Percentiles rank a stretch among this genome's conserved stretches.
phyloP scores from a whole-genome alignment of 2,329 filamentous ascomycete genomes.

The Colletotrichum sp. region DNA sequence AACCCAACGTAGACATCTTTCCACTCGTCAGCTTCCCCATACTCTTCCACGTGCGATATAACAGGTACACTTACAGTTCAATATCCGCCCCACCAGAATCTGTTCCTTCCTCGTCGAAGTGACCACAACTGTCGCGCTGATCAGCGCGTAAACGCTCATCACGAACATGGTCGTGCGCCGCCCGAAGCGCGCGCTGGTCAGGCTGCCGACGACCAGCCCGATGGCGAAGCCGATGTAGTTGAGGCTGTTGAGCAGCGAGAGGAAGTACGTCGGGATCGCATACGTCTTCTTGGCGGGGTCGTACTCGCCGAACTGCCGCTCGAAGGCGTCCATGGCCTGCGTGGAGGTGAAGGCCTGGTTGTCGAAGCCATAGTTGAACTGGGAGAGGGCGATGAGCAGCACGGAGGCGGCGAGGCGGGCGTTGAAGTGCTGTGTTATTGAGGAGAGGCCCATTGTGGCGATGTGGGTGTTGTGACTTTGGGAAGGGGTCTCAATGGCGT shows the following conservation, averaged over 20 bases:
- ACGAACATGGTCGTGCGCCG: constrained; percentile 38
- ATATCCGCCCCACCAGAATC: constrained; percentile 37
- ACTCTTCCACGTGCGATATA: too few relatives aligned
- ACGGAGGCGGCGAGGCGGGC: constrained; percentile 21
- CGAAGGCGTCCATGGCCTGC: constrained; percentile 42
- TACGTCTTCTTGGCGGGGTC: constrained; percentile 22
- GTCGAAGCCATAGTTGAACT: constrained; percentile 46
- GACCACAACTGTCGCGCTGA: constrained; percentile 35
- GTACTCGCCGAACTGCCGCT: constrained; percentile 35
- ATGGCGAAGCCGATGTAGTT: constrained; percentile 35
- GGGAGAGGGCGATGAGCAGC: constrained; percentile 35
- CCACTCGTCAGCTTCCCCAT: neutral
- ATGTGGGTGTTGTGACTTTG: neutral
- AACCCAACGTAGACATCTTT: constrained; percentile 40
- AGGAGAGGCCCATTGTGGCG: neutral
- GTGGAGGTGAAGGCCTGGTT: constrained; percentile 36
- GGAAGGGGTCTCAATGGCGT: neutral
- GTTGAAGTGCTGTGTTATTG: constrained; percentile 10
- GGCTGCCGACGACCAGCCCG: constrained; percentile 28
- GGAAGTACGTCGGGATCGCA: constrained; percentile 30
- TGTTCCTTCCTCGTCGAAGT: constrained; percentile 33
- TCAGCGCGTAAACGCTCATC: constrained; percentile 40
- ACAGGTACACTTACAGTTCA: constrained; percentile 28
- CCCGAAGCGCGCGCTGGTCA: constrained; percentile 33
- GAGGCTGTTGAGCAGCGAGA: constrained; percentile 40